Evolutionary conservation across 176 grass and related monocot species (phyloP).

Genomic region (Aegilops umbellulata): DNA sequence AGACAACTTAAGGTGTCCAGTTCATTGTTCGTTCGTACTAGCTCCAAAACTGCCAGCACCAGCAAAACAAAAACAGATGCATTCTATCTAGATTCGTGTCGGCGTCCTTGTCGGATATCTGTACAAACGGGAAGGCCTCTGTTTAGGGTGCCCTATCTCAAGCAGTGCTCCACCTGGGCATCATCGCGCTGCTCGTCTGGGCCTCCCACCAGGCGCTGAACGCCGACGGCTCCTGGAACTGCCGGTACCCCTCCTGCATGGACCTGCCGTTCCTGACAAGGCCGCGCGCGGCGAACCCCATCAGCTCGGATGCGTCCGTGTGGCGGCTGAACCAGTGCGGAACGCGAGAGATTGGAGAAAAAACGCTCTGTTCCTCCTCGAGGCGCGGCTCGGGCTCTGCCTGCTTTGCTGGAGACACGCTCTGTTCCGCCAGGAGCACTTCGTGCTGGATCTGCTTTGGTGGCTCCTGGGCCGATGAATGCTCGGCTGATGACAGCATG

Average conservation of each 20-base stretch:
- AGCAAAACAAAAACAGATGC: background rate
- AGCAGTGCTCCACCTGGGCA: slow-evolving; percentile 24
- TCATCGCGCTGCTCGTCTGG: background rate
- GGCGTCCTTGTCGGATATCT: background rate
- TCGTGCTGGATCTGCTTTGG: slow-evolving; percentile 21
- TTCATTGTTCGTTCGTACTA: background rate
- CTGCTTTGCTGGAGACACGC: slow-evolving; percentile 5
- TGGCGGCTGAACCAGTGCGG: slow-evolving; percentile 54
- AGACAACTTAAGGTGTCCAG: background rate
- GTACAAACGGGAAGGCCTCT: background rate
- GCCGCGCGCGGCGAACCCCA: slow-evolving; percentile 83
- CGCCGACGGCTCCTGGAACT: background rate
- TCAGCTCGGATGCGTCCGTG: slow-evolving; percentile 60
- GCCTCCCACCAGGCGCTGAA: slow-evolving; percentile 37
- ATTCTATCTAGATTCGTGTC: background rate
- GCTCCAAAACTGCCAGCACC: slow-evolving; percentile 11
- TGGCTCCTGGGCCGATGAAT: background rate
- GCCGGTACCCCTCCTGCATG: slow-evolving; percentile 29
- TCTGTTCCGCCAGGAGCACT: background rate
- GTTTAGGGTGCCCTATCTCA: background rate
- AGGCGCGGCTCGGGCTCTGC: background rate
- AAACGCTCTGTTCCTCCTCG: background rate
- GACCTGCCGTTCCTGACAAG: slow-evolving; percentile 63
- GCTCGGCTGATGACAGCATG: slow-evolving; percentile 58
- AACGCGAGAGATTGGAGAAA: slow-evolving; percentile 8